Conservation (phyloP, 1,284 basidiomycete genomes). For the Naganishia cerealis region DNA sequence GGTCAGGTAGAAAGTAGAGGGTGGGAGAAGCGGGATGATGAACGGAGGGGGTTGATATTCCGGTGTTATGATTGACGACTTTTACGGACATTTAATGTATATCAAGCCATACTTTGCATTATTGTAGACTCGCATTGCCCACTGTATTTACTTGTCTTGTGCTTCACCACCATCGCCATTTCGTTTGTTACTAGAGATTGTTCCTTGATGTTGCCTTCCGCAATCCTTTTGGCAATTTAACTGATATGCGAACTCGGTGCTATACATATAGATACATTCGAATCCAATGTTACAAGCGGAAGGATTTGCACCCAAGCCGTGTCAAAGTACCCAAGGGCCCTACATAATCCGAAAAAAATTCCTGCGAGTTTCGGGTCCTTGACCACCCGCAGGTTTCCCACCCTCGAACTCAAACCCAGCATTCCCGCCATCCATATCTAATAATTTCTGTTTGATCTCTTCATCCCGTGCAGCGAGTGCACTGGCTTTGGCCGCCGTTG, state of each 20-base stretch:
- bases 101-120: background rate
- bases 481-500: constrained; percentile 6
- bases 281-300: background rate
- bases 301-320: too few relatives aligned
- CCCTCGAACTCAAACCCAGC: constrained; percentile 35
- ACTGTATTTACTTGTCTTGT: background rate
- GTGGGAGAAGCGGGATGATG: background rate
- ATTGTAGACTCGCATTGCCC: constrained; percentile 9
- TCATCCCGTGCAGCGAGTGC: constrained; percentile 19
- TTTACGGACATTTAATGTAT: constrained; percentile 20
- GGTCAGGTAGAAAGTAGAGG: background rate
- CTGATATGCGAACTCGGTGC: too few relatives aligned
- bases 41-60: background rate
- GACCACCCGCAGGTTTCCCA: constrained; percentile 33
- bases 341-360: constrained; percentile 36
- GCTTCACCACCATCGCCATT: too few relatives aligned
- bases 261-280: background rate
- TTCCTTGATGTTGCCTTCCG: too few relatives aligned
- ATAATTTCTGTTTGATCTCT: constrained; percentile 26
- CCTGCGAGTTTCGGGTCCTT: constrained; percentile 31
- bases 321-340: background rate
- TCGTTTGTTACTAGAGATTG: too few relatives aligned
- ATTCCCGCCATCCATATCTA: constrained; percentile 34
- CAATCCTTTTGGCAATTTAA: too few relatives aligned
- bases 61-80: background rate